phyloP scores from a whole-genome alignment of 1,284 basidiomycete genomes.

The Ustilago hordei region DNA sequence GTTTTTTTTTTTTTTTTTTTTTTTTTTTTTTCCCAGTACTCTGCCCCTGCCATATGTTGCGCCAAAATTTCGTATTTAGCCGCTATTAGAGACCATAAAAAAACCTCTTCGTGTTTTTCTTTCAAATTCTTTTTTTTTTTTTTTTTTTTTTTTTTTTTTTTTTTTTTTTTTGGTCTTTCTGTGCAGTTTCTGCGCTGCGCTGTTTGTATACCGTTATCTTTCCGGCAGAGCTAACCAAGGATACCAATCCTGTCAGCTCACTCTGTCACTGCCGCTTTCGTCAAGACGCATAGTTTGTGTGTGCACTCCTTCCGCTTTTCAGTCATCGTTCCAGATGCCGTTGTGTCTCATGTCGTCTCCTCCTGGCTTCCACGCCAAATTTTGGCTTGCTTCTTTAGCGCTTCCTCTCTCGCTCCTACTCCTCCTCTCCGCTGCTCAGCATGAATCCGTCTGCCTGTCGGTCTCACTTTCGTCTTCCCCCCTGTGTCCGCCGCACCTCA shows the following conservation, averaged over 20 bases:
- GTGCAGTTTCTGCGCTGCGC: conserved; percentile 3
- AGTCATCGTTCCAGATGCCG: conserved; percentile 22
- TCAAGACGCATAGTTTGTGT: not conserved
- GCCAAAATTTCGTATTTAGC: conserved; percentile 4
- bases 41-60: not conserved
- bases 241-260: conserved; percentile 2
- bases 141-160: not conserved
- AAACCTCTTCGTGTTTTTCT: too few species aligned
- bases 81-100: conserved; percentile 6
- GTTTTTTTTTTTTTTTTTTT: not conserved
- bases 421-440: not conserved
- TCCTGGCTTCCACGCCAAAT: conserved; percentile 38
- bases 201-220: not conserved
- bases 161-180: conserved; percentile 4
- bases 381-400: conserved; percentile 7
- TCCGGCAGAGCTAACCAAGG: not conserved
- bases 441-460: conserved; percentile 6
- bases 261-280: not conserved
- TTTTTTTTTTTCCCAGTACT: not conserved
- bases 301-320: conserved; percentile 10
- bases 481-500: not conserved
- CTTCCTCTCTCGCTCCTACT: not conserved
- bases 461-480: conserved; percentile 7
- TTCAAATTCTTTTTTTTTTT: not conserved
- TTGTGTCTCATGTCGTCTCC: conserved; percentile 25